Evolutionary conservation across 306 rosid genomes (phyloP).

Genomic region (Citrullus amarus): DNA sequence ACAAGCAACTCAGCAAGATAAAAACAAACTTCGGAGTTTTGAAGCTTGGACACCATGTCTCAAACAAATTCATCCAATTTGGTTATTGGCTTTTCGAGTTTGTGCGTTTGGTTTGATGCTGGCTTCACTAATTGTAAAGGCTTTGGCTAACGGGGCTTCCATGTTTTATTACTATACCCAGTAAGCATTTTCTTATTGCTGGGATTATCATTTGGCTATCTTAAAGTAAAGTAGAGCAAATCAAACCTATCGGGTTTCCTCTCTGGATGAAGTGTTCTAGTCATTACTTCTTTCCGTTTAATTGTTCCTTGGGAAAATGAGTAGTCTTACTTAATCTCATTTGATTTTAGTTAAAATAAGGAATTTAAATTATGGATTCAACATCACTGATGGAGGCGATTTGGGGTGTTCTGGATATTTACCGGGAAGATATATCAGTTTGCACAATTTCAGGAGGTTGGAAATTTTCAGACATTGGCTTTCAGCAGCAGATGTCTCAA

Average conservation of each 20-base stretch:
- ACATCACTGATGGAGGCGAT: not conserved
- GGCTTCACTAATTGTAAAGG: slow-evolving; percentile 31
- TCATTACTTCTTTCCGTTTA: not conserved
- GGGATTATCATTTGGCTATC: not conserved
- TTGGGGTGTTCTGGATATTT: not conserved
- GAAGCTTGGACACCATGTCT: slow-evolving; percentile 75
- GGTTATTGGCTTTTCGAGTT: slow-evolving; percentile 36
- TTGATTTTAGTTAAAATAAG: not conserved
- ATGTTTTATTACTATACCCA: slow-evolving; percentile 58
- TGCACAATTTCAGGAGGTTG: not conserved
- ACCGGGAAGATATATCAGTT: not conserved
- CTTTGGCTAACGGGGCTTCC: slow-evolving; percentile 21
- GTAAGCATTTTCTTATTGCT: slow-evolving; percentile 32
- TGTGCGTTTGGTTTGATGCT: slow-evolving; percentile 34
- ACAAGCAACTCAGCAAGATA: slow-evolving; percentile 21
- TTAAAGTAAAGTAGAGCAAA: not conserved
- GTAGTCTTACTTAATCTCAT: not conserved
- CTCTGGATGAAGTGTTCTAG: not conserved
- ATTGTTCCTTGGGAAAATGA: not conserved
- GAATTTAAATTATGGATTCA: not conserved
- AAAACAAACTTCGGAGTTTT: slow-evolving; percentile 14
- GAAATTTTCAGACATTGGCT: not conserved
- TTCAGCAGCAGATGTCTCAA: not conserved
- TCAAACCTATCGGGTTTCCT: not conserved
- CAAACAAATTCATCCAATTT: slow-evolving; percentile 46